Evolutionary conservation across 1,139 yeast species (phyloP), one percentile per base, ranked within the genome.

Genomic region (Pneumocystis jirovecii): DNA sequence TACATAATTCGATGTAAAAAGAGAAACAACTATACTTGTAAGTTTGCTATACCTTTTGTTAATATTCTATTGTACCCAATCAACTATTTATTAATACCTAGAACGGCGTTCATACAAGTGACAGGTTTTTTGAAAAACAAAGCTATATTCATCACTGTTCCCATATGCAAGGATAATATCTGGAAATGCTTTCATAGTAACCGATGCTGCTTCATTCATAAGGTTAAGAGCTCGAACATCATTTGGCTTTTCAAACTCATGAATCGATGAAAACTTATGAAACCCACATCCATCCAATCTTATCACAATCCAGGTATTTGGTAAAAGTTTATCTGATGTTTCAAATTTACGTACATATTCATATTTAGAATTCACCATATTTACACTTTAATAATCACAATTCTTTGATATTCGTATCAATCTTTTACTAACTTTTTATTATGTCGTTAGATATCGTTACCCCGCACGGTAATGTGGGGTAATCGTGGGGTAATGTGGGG

Each of bases 271-370:
- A 71, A 93, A 87, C 66, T 72, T 85, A 76, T 93, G 98, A 74
- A 93, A 93, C 35, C 96, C 96, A 70, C 95, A 83, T 0, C 99
- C 99, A 73, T 93, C 99, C 0, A 93, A 84, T 63, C 99, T 79
- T 17, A 95, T 82, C 34, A 93, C 86, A 15, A 93, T 84, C 76
- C 85, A 87, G 0, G 95, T 84, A 65, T 89, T 86, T 0, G 93
- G 96, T 0, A 93, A 80, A 5, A 95, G 79, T 56, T 78, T 77
- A 72, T 84, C 84, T 68, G 87, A 93, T 59, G 83, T 78, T 74
- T 93, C 99, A 74, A 89, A 93, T 67, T 78, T 77, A 71, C 84
- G 85, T 62, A 91, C 97, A 74, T 93, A 93, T 74, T 91, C 97
- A 73, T 81, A 90, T 69, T 87, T 79, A 19, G 90, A 85, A 66